phyloP scores from a whole-genome alignment of 2,329 filamentous ascomycete species.

The Ophiosphaerella korrae region DNA sequence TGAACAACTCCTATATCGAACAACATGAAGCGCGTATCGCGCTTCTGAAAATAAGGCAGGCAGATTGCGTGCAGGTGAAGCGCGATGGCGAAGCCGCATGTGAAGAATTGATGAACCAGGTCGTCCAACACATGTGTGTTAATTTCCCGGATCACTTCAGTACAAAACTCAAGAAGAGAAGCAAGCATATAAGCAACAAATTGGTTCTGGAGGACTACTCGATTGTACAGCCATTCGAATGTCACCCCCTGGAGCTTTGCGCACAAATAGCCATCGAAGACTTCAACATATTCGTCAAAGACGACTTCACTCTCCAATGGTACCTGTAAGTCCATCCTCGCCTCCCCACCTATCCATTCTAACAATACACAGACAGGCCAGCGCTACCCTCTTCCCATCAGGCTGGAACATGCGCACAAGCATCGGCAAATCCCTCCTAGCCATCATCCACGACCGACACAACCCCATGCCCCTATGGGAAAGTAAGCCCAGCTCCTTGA shows the following conservation, averaged over 20 bases:
- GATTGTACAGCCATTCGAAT: conserved; percentile 41
- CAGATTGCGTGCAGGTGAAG: conserved; percentile 53
- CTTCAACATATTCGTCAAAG: conserved; percentile 55
- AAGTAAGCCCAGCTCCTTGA: conserved; percentile 43
- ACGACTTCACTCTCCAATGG: conserved; percentile 53
- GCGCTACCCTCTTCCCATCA: conserved; percentile 59
- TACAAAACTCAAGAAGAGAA: conserved; percentile 11
- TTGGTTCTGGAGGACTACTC: conserved; percentile 52
- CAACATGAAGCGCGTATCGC: conserved; percentile 51
- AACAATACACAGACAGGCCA: conserved; percentile 49
- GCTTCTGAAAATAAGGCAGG: conserved; percentile 47
- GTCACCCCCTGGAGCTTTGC: conserved; percentile 56
- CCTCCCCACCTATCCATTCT: not conserved
- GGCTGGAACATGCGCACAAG: conserved; percentile 57
- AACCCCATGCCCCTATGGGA: conserved; percentile 57
- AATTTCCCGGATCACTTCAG: conserved; percentile 53
- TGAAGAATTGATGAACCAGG: conserved; percentile 54
- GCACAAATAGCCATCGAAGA: conserved; percentile 59
- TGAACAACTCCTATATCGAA: conserved; percentile 54
- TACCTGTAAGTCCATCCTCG: conserved; percentile 47
- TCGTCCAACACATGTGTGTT: conserved; percentile 50
- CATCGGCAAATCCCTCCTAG: conserved; percentile 56
- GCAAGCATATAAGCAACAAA: conserved; percentile 46
- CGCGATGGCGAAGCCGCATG: conserved; percentile 54
- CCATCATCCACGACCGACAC: conserved; percentile 52